Percentiles rank a stretch among this genome's conserved stretches.
phyloP scores from a whole-genome alignment of 148 eudicot species.

The Amaranthus cruentus region DNA sequence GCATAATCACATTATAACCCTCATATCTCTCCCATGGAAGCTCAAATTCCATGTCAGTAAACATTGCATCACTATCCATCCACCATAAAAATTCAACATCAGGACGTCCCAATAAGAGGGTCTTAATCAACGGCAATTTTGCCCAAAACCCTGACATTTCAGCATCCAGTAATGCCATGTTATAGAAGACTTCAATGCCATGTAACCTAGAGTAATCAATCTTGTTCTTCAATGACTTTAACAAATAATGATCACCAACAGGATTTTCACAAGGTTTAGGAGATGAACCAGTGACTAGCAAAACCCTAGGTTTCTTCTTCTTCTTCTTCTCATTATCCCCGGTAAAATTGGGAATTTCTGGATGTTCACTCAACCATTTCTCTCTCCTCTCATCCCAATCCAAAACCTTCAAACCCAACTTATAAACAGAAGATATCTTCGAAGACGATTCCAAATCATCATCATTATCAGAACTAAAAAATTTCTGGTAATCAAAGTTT shows the following conservation, averaged over 20 bases:
- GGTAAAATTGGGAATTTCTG: constrained; percentile 12
- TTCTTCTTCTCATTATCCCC: not conserved
- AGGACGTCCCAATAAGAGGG: constrained; percentile 18
- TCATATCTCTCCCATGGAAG: constrained; percentile 56
- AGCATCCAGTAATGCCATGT: constrained; percentile 33
- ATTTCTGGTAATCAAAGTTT: constrained; percentile 16
- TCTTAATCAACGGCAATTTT: constrained; percentile 27
- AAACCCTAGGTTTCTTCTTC: constrained; percentile 27
- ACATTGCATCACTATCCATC: constrained; percentile 75
- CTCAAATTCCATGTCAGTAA: constrained; percentile 56
- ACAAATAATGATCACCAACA: constrained; percentile 34
- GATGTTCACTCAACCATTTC: constrained; percentile 19
- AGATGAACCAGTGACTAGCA: constrained; percentile 32
- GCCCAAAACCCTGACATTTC: constrained; percentile 35
- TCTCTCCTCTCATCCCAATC: constrained; percentile 25
- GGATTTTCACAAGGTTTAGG: constrained; percentile 31
- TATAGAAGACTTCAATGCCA: constrained; percentile 28
- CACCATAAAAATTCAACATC: constrained; percentile 44
- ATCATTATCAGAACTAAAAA: not conserved
- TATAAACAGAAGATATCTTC: not conserved
- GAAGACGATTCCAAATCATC: not conserved
- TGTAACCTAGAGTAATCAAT: constrained; percentile 39
- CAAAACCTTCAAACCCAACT: constrained; percentile 10
- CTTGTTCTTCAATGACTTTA: constrained; percentile 38
- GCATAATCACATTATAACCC: constrained; percentile 47